phyloP scores from a whole-genome alignment of 75 land plant genomes.

The Gnetum montanum region DNA sequence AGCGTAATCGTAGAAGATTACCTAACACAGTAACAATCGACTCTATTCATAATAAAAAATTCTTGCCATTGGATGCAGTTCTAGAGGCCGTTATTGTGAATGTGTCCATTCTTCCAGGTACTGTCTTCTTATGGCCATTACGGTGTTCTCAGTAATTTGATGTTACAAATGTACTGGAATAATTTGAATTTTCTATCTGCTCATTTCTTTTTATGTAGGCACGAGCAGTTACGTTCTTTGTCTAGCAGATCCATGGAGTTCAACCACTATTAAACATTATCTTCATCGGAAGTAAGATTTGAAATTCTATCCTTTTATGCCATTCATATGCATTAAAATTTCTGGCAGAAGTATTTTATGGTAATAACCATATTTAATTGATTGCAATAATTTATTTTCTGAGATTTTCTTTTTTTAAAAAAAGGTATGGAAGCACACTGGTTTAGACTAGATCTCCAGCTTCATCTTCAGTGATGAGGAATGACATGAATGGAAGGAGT shows the following conservation, averaged over 20 bases:
- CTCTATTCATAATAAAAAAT: constrained; percentile 69
- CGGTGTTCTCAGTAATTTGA: too few species aligned
- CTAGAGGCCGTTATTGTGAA: constrained; percentile 71
- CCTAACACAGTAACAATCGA: constrained; percentile 67
- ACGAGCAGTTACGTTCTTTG: constrained; percentile 75
- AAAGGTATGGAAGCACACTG: too few species aligned
- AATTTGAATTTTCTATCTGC: too few species aligned
- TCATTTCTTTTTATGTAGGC: too few species aligned
- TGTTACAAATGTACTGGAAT: too few species aligned
- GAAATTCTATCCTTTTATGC: background rate
- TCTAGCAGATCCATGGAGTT: constrained; percentile 82
- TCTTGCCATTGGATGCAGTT: constrained; percentile 50
- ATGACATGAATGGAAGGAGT: too few species aligned
- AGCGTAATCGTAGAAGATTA: constrained; percentile 43
- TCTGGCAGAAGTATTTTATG: too few species aligned
- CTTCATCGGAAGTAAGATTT: constrained; percentile 68
- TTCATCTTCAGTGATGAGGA: too few species aligned
- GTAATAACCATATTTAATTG: too few species aligned
- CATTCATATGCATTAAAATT: background rate
- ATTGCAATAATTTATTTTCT: too few species aligned
- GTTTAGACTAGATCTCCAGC: too few species aligned
- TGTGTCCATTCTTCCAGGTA: constrained; percentile 72
- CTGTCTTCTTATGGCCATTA: background rate
- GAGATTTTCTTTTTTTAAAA: too few species aligned
- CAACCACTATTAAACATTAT: constrained; percentile 77